Evolutionary conservation across 1,284 basidiomycete genomes (phyloP), one percentile per base, ranked within the genome.

Genomic region (Bondarzewia mesenterica): DNA sequence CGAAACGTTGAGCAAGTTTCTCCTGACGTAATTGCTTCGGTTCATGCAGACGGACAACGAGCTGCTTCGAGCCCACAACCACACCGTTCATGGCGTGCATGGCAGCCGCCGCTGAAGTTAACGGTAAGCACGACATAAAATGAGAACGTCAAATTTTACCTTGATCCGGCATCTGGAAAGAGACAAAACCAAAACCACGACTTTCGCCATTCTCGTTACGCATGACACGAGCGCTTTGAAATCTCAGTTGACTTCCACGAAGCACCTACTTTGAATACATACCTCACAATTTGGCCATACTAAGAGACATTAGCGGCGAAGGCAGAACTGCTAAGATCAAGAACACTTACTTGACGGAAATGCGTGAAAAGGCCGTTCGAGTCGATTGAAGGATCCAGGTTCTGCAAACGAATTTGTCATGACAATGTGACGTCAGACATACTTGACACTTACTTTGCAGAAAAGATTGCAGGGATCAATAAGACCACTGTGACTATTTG

Each of bases 151-250:
- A 43, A 21, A 42, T 7, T 44, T 47, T 57, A 89, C 89, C 89
- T 75, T 92, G 86, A 54, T 87, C 82, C 12, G 91, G 87, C 12
- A 78, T 77, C 60, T 89, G 83, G 68, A 72, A 97, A 22, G 88
- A 91, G 50, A 97, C 94, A 60, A 97, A 98, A n/a, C 93, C 93
- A 61, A 95, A 97, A 5, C 92, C 92, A 50, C 90, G 84, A 63
- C 87, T 90, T 47, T 87, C 81, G 20, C 89, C 87, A 44, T 60
- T 70, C 56, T 93, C 86, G 59, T 93, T 93, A 21, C 90, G 81
- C 93, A 96, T 96, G 44, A 97, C 90, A 50, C 92, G 82, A 22
- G 93, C 93, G 62, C 92, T 92, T 51, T 26, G 23, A 43, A 27
- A 29, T 23, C 25, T n/a, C 21, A 27, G 22, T 2, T 18, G 10